phyloP scores from a whole-genome alignment of 257 asterid genomes.

The Gentiana dahurica region DNA sequence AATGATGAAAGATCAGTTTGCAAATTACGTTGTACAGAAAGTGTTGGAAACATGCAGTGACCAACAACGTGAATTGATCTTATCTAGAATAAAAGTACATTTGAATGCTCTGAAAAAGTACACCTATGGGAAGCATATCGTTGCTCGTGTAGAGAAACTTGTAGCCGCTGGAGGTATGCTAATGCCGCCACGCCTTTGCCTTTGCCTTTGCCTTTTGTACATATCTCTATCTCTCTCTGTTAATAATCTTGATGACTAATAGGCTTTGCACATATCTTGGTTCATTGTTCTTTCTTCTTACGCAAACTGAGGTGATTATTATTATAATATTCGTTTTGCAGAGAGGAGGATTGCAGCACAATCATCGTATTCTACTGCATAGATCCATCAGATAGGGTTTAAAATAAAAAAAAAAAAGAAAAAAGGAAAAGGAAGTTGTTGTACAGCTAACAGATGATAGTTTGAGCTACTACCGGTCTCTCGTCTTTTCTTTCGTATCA shows the following conservation, averaged over 20 bases:
- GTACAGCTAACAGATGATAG: constrained; percentile 38
- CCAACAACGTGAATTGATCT: constrained; percentile 36
- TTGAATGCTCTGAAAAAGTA: constrained; percentile 35
- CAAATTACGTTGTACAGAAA: constrained; percentile 43
- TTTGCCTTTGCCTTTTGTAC: too few relatives aligned
- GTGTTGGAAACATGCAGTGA: constrained; percentile 39
- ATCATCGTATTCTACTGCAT: constrained; percentile 7
- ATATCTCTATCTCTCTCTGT: background rate
- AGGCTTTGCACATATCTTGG: background rate
- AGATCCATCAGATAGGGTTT: constrained; percentile 6
- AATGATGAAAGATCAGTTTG: constrained; percentile 45
- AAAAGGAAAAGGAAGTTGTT: constrained; percentile 9
- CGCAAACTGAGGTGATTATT: too few relatives aligned
- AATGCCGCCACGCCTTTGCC: background rate
- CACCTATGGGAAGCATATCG: constrained; percentile 39
- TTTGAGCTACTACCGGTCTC: constrained; percentile 23
- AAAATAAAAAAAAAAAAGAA: too few relatives aligned
- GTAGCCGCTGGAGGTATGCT: constrained; percentile 41
- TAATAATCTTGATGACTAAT: background rate
- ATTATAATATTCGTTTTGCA: constrained; percentile 5
- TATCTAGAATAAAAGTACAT: constrained; percentile 36
- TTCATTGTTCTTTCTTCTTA: background rate
- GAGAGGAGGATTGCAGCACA: constrained; percentile 29
- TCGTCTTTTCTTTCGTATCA: constrained; percentile 15
- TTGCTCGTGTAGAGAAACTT: constrained; percentile 41